phyloP scores from a whole-genome alignment of 306 rosid genomes.

The Sicyos baderoa region DNA sequence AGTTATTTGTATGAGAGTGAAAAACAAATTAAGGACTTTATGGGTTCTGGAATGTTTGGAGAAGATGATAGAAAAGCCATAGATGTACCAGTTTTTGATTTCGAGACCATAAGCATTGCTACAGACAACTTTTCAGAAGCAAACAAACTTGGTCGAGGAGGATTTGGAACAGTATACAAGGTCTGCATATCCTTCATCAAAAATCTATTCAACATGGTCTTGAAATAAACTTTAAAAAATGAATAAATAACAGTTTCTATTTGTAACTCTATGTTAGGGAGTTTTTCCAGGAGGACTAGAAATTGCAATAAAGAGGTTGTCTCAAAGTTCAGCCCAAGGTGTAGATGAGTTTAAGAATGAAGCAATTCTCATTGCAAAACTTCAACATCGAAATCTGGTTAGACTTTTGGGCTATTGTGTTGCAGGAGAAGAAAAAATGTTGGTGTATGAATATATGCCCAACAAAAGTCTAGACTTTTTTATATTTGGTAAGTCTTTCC shows the following conservation, averaged over 20 bases:
- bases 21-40: constrained; percentile 22
- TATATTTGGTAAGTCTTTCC: constrained; percentile 35
- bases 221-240: too few species aligned
- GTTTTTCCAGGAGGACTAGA: constrained; percentile 25
- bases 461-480: too few species aligned
- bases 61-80: constrained; percentile 26
- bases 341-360: constrained; percentile 41
- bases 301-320: constrained; percentile 45
- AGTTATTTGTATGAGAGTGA: constrained; percentile 19
- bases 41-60: constrained; percentile 22
- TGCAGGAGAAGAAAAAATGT: constrained; percentile 33
- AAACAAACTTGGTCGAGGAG: constrained; percentile 47
- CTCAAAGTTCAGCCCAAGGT: constrained; percentile 38
- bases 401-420: constrained; percentile 37
- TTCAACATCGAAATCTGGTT: constrained; percentile 44
- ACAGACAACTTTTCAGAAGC: constrained; percentile 41
- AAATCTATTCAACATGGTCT: too few species aligned
- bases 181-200: constrained; percentile 13
- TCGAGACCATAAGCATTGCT: constrained; percentile 28
- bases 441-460: too few species aligned
- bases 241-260: background rate
- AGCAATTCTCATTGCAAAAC: constrained; percentile 37
- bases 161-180: constrained; percentile 55
- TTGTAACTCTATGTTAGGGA: constrained; percentile 36
- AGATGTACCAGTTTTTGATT: constrained; percentile 31